Percentiles rank a stretch among this genome's conserved stretches.
Conservation (phyloP, 768 basidiomycete species). For the Agaricus bisporus region DNA sequence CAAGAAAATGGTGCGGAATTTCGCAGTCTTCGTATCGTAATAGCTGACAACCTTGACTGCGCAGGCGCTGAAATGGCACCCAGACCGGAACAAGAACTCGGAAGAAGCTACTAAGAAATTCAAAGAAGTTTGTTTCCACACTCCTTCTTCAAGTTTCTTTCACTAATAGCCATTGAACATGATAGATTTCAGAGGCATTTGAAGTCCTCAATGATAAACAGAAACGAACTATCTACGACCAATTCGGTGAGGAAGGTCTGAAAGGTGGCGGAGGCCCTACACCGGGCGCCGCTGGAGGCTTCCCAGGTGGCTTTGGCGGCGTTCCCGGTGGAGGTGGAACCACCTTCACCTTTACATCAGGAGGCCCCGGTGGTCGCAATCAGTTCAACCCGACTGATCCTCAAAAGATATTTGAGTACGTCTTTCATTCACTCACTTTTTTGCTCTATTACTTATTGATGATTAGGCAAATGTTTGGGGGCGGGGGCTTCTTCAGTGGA, state of each 20-base stretch:
- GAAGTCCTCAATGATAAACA: constrained; percentile 89
- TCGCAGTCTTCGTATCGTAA: background rate
- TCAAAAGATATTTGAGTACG: constrained; percentile 84
- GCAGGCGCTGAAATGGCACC: constrained; percentile 90
- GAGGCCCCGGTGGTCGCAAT: constrained; percentile 34
- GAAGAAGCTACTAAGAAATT: constrained; percentile 87
- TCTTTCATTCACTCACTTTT: constrained; percentile 10
- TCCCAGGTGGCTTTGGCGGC: constrained; percentile 24
- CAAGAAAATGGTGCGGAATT: constrained; percentile 75
- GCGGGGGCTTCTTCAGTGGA: constrained; percentile 23
- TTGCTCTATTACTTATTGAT: constrained; percentile 8
- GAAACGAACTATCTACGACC: constrained; percentile 84
- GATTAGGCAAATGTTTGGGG: constrained; percentile 53
- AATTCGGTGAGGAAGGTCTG: constrained; percentile 92
- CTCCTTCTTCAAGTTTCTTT: background rate
- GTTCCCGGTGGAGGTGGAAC: constrained; percentile 37
- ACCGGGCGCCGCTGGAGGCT: constrained; percentile 34
- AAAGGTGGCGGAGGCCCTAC: constrained; percentile 64
- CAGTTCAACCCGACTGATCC: constrained; percentile 76
- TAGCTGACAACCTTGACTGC: constrained; percentile 1
- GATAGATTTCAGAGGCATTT: constrained; percentile 90
- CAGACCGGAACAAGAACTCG: constrained; percentile 82
- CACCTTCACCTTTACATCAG: constrained; percentile 54
- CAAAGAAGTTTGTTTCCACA: constrained; percentile 62
- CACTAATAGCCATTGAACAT: background rate